Base-by-base conservation (phyloP, 345 rosid genomes). In the Citrus medica region DNA sequence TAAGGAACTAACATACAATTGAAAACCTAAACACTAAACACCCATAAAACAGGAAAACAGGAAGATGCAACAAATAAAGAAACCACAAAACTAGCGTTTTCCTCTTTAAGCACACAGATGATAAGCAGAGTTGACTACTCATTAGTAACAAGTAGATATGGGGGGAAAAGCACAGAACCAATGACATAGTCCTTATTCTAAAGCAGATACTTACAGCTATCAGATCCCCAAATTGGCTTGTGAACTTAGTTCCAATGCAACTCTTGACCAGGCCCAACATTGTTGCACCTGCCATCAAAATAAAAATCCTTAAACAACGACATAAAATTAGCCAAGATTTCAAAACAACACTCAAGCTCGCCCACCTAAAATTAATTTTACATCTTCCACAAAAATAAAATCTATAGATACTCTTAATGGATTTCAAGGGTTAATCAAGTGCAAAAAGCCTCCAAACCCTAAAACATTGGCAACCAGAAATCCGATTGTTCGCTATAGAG, bases 181-280 rank as follows among this genome's bases (percentile, higher is more conserved):
- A 6, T 56, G 27, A 67, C 46, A 67, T 48, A 30, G 70, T 22
- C 25, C 5, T 22, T 21, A 2, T 2, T 35, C 51, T 16, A 42
- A 35, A 72, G 46, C 69, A 79, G 71, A 61, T 68, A 86, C 98
- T 91, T 80, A 94, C 99, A 79, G 99, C 99, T 83, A 95, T 90
- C 8, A 94, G 85, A 83, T 95, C 93, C 17, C 98, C 99, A 84
- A 93, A 95, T 76, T 95, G 97, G 84, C 99, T 86, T 9, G 98
- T 95, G 85, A 95, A 94, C 88, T 95, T 95, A 71, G 99, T 95
- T 13, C 98, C 97, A 71, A 93, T 92, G 81, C 97, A 90, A 84
- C 98, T 95, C 88, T 95, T 92, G 58, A 95, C 95, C 48, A 95
- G 79, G 64, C 94, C 90, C 83, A 95, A 82, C 89, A 92, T 84